Evolutionary conservation across 495 filamentous ascomycete species (phyloP), one percentile per base, ranked within the genome.

Genomic region (Oidiodendron maius): DNA sequence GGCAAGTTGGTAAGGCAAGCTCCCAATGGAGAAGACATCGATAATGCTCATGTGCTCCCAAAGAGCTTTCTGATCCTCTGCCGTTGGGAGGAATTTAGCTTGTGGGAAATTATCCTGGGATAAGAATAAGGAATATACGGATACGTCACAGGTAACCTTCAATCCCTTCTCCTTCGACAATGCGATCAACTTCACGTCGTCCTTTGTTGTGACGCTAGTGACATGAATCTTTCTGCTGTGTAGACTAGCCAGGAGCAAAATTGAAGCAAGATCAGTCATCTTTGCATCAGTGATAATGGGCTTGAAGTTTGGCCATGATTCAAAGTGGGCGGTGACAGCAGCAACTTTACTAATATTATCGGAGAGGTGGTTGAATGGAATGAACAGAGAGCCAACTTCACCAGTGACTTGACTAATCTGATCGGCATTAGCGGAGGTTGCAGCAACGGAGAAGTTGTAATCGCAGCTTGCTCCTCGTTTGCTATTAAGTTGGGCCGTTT

Each of bases 281-380:
- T 86, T 88, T 24, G 87, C 87, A 66, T 93, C 87, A 8, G 87
- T 91, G 61, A 93, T 75, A 58, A 93, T 85, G 26, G 87, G 86
- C 67, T 93, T 93, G 68, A 80, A 82, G 2, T 72, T 72, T 21
- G 87, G 87, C 87, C 87, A 93, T 17, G 80, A 76, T 44, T 79
- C 81, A 53, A 93, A 91, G 67, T 93, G 87, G 42, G 79, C 82
- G 50, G 84, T 86, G 39, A 91, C 84, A 3, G 85, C 80, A 15
- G 87, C 84, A 32, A 91, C 87, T 69, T 89, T 88, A 74, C 81
- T 89, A 64, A 93, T 89, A 61, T 90, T 91, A 53, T 84, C 85
- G 17, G 85, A 87, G 8, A 90, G 67, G 60, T 91, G 86, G 63
- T 93, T 89, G 77, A 91, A 93, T 0, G 87, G 87, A 41, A 93